Base-by-base conservation (phyloP, 179 eudicot genomes). In the Silene coronaria region DNA sequence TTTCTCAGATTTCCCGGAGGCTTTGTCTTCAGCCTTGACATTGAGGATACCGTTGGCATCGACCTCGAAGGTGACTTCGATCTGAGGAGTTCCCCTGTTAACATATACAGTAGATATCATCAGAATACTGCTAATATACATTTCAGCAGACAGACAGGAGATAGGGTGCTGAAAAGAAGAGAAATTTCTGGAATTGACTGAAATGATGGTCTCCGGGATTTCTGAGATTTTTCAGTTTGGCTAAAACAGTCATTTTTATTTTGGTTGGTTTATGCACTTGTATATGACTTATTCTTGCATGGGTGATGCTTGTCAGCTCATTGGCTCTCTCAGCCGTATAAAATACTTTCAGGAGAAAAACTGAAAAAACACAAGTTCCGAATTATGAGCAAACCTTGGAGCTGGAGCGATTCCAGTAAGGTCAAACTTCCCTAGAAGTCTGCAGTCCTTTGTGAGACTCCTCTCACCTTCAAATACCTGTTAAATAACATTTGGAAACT, bases 381-480 rank as follows among this genome's bases (percentile, higher is more conserved):
- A 57, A 60, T 46, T 28, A 11, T 19, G 51, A 69, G 59, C 72
- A 69, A 42, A 69, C 91, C 91, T 86, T 72, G 91, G 89, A 64
- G 89, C 91, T 53, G 89, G 91, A 19, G 91, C 82, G 51, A 88
- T 86, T 75, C 88, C 91, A 9, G 87, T 67, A 30, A 88, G 85
- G 72, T 88, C 90, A 62, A 88, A 88, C 61, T 84, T 88, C 6
- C 92, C 92, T 60, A 86, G 91, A 67, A 81, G 80, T 58, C 91
- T 84, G 65, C 89, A 86, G 67, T 89, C 93, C 85, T 89, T 89
- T 59, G 93, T 89, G 30, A 88, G 82, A 86, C 86, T 87, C 84
- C 93, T 87, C 80, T 87, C 93, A 77, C 93, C 93, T 81, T 89
- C 93, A 76, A 86, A 89, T n/a, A 89, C 93, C 91, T 87, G 71